These are phyloP conservation scores for Trichoderma lentiforme DNA, from an alignment of 2,329 filamentous ascomycete species.

Conservation along the genomic window DNA sequence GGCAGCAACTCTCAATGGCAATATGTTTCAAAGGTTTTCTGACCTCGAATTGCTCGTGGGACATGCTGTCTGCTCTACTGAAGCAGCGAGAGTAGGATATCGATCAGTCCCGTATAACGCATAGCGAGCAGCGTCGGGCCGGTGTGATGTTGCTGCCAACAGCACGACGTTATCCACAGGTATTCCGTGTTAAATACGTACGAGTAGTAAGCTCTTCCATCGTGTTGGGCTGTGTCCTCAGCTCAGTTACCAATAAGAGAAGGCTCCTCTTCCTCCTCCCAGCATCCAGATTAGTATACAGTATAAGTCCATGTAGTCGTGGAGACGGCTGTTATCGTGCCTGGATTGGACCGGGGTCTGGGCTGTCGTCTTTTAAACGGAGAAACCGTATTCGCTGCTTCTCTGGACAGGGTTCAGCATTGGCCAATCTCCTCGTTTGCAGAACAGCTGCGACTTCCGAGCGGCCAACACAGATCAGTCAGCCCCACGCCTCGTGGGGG, in stretches of 20 bases:
- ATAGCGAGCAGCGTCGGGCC: not conserved
- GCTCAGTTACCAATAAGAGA: not conserved
- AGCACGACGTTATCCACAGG: not conserved
- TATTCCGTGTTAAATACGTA: not conserved
- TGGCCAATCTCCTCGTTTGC: constrained; percentile 8
- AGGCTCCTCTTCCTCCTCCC: not conserved
- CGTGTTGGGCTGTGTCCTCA: not conserved
- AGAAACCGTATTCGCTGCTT: constrained; percentile 8
- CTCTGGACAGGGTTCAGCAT: not conserved
- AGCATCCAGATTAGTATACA: not conserved
- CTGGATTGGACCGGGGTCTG: constrained; percentile 9
- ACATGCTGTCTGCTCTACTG: not conserved
- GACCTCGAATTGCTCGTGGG: not conserved
- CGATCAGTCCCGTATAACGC: not conserved
- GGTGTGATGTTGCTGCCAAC: not conserved
- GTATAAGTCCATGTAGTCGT: not conserved
- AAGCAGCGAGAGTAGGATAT: not conserved
- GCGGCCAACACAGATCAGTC: constrained; percentile 1
- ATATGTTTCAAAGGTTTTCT: not conserved
- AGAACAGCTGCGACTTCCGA: constrained; percentile 9
- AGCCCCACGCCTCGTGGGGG: constrained; percentile 17
- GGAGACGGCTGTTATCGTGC: not conserved
- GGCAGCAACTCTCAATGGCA: not conserved
- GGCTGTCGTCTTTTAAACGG: constrained; percentile 1
- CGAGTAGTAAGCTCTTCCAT: not conserved